Evolutionary conservation across 495 filamentous ascomycete species (phyloP), one percentile per base, ranked within the genome.

Genomic region (Aspergillus carlsbadensis): DNA sequence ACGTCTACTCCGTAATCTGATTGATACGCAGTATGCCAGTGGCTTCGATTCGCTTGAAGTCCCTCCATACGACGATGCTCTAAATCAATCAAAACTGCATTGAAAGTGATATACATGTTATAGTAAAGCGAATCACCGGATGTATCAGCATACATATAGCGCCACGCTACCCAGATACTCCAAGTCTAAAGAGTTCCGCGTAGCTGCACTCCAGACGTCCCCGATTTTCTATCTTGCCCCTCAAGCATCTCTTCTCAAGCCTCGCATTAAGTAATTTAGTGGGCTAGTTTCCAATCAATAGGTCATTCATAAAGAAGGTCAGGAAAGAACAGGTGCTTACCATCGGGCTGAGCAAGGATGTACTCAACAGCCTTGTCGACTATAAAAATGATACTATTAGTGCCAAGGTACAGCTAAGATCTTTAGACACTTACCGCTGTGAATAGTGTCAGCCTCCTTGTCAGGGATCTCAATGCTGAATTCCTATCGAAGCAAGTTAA

Each of bases 381-480:
- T 97, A 65, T 75, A 20, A 54, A 36, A 26, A 75, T 57, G 73
- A 61, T 29, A 31, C 3, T 6, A 59, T 69, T 39, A 67, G 64
- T 58, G 48, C 55, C 24, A 14, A 31, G 22, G n/a, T n/a, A 13
- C 29, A 10, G 37, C 8, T 20, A 10, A 10, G 13, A 7, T 0
- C 26, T 24, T 13, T 11, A 22, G 39, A 17, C n/a, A 81, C 93
- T 62, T 92, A 96, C 93, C 86, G 70, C 91, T 96, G 82, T 93
- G 90, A 72, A 98, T 96, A 60, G 84, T 81, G 78, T 98, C 94
- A 61, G 94, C 95, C 68, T 97, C 93, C 82, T 97, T 98, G 77
- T 98, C 94, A 61, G 94, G 95, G 73, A 98, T 98, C 84, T 98
- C 94, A 78, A 98, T 94, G 85, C 92, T 97, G 78, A 98, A 98